Evolutionary conservation across 2,329 filamentous ascomycete genomes (phyloP), one percentile per base, ranked within the genome.

Genomic region (Septoria linicola): DNA sequence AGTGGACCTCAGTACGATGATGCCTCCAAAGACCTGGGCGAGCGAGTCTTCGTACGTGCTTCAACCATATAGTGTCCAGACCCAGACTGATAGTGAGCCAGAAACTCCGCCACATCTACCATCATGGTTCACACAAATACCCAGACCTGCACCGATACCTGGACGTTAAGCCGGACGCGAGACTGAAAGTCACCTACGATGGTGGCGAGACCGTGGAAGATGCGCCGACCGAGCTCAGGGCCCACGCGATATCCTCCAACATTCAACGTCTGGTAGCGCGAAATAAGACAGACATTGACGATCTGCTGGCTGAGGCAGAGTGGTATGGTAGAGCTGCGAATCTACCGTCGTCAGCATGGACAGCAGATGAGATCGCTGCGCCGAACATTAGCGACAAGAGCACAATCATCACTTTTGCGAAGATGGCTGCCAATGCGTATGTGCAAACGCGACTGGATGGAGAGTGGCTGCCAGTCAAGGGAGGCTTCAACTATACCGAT

Each of bases 391-490:
- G 87, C 3, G 88, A 96, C 68, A 93, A 89, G 70, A 80, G 86
- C 54, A 96, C 89, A 0, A 79, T 99, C 10, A 67, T 97, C 59
- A 89, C 80, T 41, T 80, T 97, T 65, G 92, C 93, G 0, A 83
- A 86, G 61, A 95, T 97, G 83, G 86, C 91, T 1, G 83, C 89
- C 41, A 84, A 97, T 66, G 90, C 93, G 27, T 99, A 99, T 66
- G 87, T 95, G 10, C 76, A 87, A 51, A 80, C 81, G 44, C 84
- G 87, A 3, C 78, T 78, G 8, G 79, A 84, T 41, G 81, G 84
- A 2, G 85, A 95, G 58, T 97, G 93, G 92, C 77, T 89, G 57
- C 88, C 91, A 57, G 84, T 95, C 2, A 83, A 86, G 36, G 78
- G 78, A 8, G 83, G 81, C 1, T 96, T 89, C 74, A 96, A 97